Percentiles rank a stretch among this genome's conserved stretches.
Conservation (phyloP, 139 green algal species). For the Closterium sp. region DNA sequence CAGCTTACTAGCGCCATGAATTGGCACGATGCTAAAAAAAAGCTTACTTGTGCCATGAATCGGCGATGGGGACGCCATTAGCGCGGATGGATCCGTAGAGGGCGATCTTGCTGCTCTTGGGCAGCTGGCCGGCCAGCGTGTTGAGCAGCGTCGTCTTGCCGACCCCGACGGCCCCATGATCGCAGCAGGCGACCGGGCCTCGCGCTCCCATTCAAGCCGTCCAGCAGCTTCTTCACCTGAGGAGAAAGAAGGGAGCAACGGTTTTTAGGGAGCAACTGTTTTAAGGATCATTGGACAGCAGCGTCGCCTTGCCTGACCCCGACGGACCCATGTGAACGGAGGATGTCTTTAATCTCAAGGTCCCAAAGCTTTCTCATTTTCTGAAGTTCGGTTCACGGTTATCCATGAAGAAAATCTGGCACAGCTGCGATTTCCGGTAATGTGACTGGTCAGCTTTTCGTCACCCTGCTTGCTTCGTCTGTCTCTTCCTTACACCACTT, state of each 20-base stretch:
- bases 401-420: not conserved
- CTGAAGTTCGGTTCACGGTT: not conserved
- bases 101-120: conserved; percentile 36
- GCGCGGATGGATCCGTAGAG: conserved; percentile 15
- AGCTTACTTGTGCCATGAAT: not conserved
- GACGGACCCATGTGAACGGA: conserved; percentile 38
- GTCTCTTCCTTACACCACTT: no score
- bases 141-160: conserved; percentile 38
- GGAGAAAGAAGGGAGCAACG: not conserved
- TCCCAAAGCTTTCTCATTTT: not conserved
- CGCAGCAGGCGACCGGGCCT: conserved; percentile 36
- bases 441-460: no score
- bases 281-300: not conserved
- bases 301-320: conserved; percentile 33
- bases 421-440: no score
- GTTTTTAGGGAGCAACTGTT: no score
- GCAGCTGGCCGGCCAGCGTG: not conserved
- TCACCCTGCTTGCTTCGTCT: no score
- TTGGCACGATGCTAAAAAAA: no score
- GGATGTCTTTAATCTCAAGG: no score
- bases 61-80: conserved; percentile 19
- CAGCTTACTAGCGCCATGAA: not conserved
- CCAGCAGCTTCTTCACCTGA: conserved; percentile 47
- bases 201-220: conserved; percentile 30
- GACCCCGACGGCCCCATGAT: conserved; percentile 54